These are phyloP conservation scores for Fraxinus nigra DNA, from an alignment of 305 asterid genomes.

Conservation along the genomic window DNA sequence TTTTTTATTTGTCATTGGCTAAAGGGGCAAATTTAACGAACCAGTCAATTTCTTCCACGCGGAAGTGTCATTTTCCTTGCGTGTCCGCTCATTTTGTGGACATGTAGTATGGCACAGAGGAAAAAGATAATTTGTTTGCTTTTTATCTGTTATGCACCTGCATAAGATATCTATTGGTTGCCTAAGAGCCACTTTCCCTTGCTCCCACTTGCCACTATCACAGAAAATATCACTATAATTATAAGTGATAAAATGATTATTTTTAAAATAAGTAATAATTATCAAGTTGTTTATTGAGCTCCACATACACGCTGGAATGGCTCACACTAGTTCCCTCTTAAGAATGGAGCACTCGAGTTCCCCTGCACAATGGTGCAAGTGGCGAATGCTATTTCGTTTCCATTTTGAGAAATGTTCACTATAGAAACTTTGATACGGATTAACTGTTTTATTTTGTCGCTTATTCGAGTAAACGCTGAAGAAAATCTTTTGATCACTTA, in stretches of 20 bases:
- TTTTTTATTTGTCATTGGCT: neutral
- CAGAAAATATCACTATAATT: neutral
- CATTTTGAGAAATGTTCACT: too few relatives aligned
- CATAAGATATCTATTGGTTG: constrained; percentile 24
- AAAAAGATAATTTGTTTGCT: neutral
- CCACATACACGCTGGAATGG: neutral
- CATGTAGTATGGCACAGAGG: constrained; percentile 27
- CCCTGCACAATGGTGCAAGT: neutral
- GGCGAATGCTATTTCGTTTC: neutral
- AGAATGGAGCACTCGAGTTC: neutral
- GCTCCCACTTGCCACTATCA: constrained; percentile 24
- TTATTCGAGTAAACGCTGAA: neutral
- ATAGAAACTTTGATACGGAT: neutral
- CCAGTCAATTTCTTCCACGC: constrained; percentile 32
- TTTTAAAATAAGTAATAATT: neutral
- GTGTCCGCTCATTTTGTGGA: constrained; percentile 17
- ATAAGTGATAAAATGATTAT: neutral
- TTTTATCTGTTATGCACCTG: neutral
- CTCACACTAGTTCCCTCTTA: neutral
- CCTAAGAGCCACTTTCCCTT: neutral
- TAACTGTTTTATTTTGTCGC: neutral
- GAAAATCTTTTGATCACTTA: neutral
- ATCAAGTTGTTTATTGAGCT: neutral
- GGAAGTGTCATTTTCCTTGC: constrained; percentile 29
- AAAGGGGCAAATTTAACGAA: neutral